Evolutionary conservation across 306 rosid species (phyloP), one percentile per base, ranked within the genome.

Genomic region (Pyrus bretschneideri): DNA sequence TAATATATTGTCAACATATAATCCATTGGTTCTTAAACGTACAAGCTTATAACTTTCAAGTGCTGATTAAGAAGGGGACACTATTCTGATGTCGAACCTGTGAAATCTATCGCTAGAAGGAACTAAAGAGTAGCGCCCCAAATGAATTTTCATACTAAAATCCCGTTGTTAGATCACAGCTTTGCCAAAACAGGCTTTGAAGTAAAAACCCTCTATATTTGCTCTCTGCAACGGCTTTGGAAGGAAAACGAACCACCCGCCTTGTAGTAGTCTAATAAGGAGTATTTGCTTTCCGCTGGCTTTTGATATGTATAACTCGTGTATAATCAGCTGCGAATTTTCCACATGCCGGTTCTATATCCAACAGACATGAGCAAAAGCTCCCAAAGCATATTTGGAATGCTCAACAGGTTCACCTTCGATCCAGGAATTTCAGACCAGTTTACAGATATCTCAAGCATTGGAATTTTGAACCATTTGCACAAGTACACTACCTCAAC

Each of bases 341-440:
- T 86, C 98, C 98, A 95, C 82, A 88, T 84, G 75, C 95, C 91
- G 21, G 86, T 90, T 81, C 97, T 87, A 87, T 95, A 95, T 58
- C 98, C 98, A 74, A 83, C 80, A 44, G 97, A 88, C 96, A 95
- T 95, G 79, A 95, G 92, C 73, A 89, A 77, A 77, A 92, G 93
- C 89, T 95, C 98, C 98, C 97, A 95, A 68, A 95, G 97, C 97
- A 95, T 95, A 90, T 90, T 90, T 23, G 96, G 98, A 63, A 92
- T 95, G 84, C 98, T 95, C 84, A 90, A 79, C 14, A 83, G 92
- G 58, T 89, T 90, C 87, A 95, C 96, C 92, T 95, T 95, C 8
- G 98, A 95, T 78, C 98, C 98, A n/a, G 98, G 97, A 83, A 95
- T 95, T 84, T 95, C 98, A 9, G 92, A 88, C 98, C 98, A 95